phyloP scores from a whole-genome alignment of 2,329 filamentous ascomycete genomes.

The Fusarium oligoseptatum region DNA sequence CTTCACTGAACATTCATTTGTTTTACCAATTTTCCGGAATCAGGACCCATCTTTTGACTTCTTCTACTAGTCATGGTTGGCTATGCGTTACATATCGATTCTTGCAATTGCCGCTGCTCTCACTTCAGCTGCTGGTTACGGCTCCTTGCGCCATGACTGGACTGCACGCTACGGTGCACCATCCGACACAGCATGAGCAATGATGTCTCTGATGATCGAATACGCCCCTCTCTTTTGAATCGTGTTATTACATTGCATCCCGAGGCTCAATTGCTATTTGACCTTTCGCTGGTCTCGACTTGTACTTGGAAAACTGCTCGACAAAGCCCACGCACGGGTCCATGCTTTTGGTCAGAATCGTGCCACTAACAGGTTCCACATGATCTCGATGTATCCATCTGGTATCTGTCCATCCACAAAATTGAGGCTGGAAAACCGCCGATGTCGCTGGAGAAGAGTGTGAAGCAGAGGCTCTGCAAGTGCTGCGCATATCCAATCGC shows the following conservation, averaged over 20 bases:
- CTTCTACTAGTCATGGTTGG: background rate
- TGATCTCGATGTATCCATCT: constrained; percentile 12
- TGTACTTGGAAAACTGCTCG: background rate
- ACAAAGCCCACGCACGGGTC: constrained; percentile 8
- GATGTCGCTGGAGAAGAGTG: background rate
- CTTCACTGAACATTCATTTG: background rate
- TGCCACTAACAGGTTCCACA: constrained; percentile 31
- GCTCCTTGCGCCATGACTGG: background rate
- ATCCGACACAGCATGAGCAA: background rate
- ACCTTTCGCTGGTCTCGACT: background rate
- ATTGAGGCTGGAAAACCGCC: background rate
- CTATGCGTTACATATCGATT: background rate
- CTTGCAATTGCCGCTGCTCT: constrained; percentile 1
- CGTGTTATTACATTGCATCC: background rate
- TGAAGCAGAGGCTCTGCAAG: background rate
- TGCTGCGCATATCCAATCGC: background rate
- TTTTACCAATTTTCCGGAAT: constrained; percentile 7
- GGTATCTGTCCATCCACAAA: background rate
- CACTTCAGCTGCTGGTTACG: constrained; percentile 8
- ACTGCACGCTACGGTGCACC: background rate
- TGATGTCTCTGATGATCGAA: background rate
- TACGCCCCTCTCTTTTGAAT: background rate
- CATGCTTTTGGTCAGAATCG: constrained; percentile 25
- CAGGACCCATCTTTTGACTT: background rate
- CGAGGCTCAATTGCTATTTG: background rate